These are phyloP conservation scores for Pichia deserticola DNA, from an alignment of 805 yeast genomes.

Conservation along the genomic window DNA sequence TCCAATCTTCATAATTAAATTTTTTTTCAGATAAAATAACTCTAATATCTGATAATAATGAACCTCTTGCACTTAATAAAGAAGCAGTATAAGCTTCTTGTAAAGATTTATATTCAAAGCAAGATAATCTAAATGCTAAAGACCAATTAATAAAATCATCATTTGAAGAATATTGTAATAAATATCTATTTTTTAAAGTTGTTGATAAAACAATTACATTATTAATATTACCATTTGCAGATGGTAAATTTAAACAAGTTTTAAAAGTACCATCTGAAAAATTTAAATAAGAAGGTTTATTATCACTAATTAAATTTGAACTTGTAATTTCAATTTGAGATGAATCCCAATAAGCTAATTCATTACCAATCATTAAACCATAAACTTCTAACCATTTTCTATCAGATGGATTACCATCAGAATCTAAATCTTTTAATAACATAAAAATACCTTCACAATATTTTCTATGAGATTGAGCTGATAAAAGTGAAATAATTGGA, in stretches of 20 bases:
- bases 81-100: constrained; percentile 98
- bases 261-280: constrained; percentile 84
- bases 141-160: constrained; percentile 71
- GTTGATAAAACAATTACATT: constrained; percentile 88
- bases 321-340: constrained; percentile 43
- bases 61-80: constrained; percentile 82
- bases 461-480: constrained; percentile 69
- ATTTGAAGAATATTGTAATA: constrained; percentile 66
- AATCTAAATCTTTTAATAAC: constrained; percentile 63
- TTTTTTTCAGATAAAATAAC: constrained; percentile 77
- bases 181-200: constrained; percentile 79
- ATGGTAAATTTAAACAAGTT: constrained; percentile 58
- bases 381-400: constrained; percentile 89
- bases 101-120: constrained; percentile 71
- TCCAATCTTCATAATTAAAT: constrained; percentile 89
- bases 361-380: constrained; percentile 86
- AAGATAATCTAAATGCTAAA: constrained; percentile 71
- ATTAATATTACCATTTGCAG: constrained; percentile 55
- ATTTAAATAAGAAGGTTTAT: constrained; percentile 74
- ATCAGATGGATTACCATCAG: constrained; percentile 81
- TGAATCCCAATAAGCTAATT: constrained; percentile 89
- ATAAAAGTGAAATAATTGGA: constrained; percentile 67
- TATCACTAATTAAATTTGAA: constrained; percentile 15
- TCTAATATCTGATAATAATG: constrained; percentile 77
- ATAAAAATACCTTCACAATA: constrained; percentile 72